Evolutionary conservation across 2,329 filamentous ascomycete species (phyloP), one percentile per base, ranked within the genome.

Genomic region (Aspergillus sojae): DNA sequence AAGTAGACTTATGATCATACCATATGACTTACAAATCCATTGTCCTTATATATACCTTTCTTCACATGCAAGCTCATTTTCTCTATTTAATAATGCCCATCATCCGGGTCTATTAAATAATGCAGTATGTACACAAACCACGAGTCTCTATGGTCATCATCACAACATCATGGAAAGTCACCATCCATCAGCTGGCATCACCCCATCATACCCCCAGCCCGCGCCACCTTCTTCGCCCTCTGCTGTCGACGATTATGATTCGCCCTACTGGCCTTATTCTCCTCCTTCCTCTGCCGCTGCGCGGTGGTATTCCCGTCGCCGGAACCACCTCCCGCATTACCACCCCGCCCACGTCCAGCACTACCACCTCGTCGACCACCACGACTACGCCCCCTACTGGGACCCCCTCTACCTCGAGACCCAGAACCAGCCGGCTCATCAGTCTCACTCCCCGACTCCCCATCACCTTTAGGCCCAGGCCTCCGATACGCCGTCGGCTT

Each of bases 241-340:
- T 86, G 85, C 73, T 96, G 91, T 57, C 93, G 86, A 30, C 94
- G 87, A 76, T 93, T 95, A 75, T 97, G 93, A 74, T 97, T 97
- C 36, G 92, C 93, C 65, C 90, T 84, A 26, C 90, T 91, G 3
- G 89, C 85, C 77, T 97, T 97, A 69, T 89, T 91, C 30, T 91
- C 88, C 74, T 96, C 94, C 75, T 97, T 97, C 66, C 86, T 85
- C 70, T 89, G 85, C 68, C 93, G 85, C 11, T 91, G 89, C 60
- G 82, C 80, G 68, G 93, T 88, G 0, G 91, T 93, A n/a, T 85
- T 86, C 69, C 88, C 87, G n/a, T 92, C 90, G 7, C 88, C 86
- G 59, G 72, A 65, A 52, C 88, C 83, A 0, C 90, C 80, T 36
- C 84, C 79, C 14, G 84, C 79, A 1, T 78, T 74, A 43, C 82